Conservation (phyloP, 163 green algal species). For the Scenedesmus sp. region DNA sequence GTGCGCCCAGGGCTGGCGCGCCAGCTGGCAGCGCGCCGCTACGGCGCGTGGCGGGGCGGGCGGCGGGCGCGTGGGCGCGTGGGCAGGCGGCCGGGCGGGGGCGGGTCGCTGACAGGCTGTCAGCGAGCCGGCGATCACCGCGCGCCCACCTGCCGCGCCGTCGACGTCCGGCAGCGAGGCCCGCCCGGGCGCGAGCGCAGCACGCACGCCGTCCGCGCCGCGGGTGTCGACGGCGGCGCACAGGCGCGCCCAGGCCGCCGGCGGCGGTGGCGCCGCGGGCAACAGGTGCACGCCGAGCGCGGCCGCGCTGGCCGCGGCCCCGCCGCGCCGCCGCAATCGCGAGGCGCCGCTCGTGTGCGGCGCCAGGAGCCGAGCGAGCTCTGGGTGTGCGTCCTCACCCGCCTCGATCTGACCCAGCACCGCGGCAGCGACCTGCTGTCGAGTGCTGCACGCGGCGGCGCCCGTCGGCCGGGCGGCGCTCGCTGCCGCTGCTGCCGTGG, state of each 20-base stretch:
- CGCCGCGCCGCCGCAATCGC: too few species aligned
- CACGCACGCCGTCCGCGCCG: not conserved
- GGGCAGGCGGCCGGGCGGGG: not conserved
- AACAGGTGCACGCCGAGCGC: not conserved
- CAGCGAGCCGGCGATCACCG: not conserved
- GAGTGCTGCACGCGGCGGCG: too few species aligned
- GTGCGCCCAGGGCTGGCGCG: slow-evolving; percentile 25
- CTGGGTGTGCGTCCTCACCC: too few species aligned
- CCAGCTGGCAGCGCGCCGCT: slow-evolving; percentile 35
- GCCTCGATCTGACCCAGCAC: too few species aligned
- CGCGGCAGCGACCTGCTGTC: too few species aligned
- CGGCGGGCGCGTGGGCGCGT: not conserved
- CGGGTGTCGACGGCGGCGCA: not conserved
- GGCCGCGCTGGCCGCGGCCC: not conserved
- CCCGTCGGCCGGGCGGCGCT: too few species aligned
- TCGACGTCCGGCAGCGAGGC: slow-evolving; percentile 24
- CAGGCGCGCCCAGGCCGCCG: slow-evolving; percentile 21
- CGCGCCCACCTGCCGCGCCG: not conserved
- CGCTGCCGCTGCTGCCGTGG: too few species aligned
- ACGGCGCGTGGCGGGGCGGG: too few species aligned
- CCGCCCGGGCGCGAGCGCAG: too few species aligned
- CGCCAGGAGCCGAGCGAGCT: too few species aligned
- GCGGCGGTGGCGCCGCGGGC: not conserved
- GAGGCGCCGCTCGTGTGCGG: too few species aligned
- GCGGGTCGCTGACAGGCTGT: not conserved